Base-by-base conservation (phyloP, 192 early-diverging fungal species). In the Coemansia sp. region DNA sequence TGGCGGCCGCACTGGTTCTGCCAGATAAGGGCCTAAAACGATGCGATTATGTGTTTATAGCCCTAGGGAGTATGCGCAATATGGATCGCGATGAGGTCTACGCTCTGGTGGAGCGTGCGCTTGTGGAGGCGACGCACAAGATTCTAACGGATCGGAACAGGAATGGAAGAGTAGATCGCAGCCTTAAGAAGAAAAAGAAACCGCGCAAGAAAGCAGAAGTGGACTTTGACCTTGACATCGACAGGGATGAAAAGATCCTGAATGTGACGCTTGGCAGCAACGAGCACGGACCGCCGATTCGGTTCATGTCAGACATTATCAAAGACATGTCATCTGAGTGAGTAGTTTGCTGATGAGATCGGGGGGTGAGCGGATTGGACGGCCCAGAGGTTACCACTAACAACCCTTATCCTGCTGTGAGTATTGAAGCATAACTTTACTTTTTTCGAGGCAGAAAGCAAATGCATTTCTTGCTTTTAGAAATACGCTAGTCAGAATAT, bases 11-110 rank as follows among this genome's bases (percentile, higher is more conserved):
- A 40, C 50, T 72, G 59, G 53, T 79, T 1, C 41, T 79, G 41
- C 70, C 75, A 0, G 75, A 79, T 53, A 79, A 78, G 58, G 75
- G 75, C 5, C 20, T 69, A 50, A 68, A 62, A 56, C 36, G 75
- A 13, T 79, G 75, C 60, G 75, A 79, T 45, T 79, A 79, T 30
- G 1, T 79, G 55, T 63, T 79, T 47, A 4, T 60, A 0, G 62
- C 70, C 15, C 29, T 50, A 6, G 59, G 53, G 19, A 55, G 52
- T 11, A 60, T 79, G 62, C 56, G 59, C 28, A 23, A 53, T 27
- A 68, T 68, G 70, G 54, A 61, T 9, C 66, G 75, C 14, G 75
- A 79, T 41, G 38, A 69, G 48, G 15, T 79, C 47, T 79, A 67
- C 33, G 13, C 58, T 27, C 28, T 23, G 1, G 70, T 79, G 4